phyloP scores from a whole-genome alignment of 148 eudicot species.

The Rhododendron henanense region DNA sequence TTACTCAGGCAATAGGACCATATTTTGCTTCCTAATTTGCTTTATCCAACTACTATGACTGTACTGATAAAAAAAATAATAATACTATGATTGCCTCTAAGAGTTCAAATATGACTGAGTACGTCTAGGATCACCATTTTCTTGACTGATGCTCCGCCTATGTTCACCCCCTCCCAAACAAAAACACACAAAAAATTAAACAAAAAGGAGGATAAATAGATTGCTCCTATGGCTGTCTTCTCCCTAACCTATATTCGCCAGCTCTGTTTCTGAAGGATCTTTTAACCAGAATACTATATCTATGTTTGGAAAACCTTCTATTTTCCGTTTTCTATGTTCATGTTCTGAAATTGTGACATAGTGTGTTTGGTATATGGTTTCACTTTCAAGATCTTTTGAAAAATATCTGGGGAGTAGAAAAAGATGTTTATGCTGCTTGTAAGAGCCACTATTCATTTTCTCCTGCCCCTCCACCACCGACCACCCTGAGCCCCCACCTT shows the following conservation, averaged over 20 bases:
- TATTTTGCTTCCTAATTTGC: slow-evolving; percentile 8
- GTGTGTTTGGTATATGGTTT: not conserved
- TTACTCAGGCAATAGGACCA: not conserved
- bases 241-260: not conserved
- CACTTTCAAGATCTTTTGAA: not conserved
- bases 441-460: not conserved
- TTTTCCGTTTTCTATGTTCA: not conserved
- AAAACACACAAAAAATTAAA: too few relatives aligned
- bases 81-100: not conserved
- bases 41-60: not conserved
- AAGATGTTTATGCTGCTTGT: too few relatives aligned
- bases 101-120: not conserved
- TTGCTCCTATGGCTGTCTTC: not conserved
- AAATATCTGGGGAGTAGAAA: not conserved
- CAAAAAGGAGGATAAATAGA: not conserved
- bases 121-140: not conserved
- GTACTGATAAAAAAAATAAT: too few relatives aligned
- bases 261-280: not conserved
- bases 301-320: not conserved
- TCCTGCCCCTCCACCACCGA: not conserved
- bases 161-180: not conserved
- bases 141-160: not conserved
- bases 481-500: not conserved
- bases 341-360: not conserved
- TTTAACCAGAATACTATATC: not conserved